Evolutionary conservation across 1,284 basidiomycete genomes (phyloP).

Genomic region (Moesziomyces sp.): DNA sequence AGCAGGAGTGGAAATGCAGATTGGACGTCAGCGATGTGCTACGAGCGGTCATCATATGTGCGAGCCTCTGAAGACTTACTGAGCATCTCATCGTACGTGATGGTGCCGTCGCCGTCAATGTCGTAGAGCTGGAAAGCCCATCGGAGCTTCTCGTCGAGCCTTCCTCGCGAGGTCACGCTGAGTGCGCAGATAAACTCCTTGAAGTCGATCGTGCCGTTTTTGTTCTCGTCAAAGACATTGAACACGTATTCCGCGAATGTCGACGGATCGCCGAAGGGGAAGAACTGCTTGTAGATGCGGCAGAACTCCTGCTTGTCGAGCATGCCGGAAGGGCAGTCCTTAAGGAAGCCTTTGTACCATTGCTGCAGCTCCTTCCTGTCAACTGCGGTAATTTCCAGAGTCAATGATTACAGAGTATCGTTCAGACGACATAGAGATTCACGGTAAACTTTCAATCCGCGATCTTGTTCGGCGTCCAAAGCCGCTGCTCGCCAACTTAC

Average conservation of each 20-base stretch:
- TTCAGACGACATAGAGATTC: neutral
- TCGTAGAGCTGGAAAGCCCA: constrained; percentile 99
- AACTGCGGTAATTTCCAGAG: constrained; percentile 72
- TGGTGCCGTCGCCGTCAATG: constrained; percentile 77
- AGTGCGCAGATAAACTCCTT: constrained; percentile 97
- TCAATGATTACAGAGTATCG: neutral
- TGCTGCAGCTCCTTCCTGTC: constrained; percentile 99
- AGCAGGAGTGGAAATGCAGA: neutral
- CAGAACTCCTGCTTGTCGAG: constrained; percentile 96
- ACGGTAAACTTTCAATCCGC: constrained; percentile 12
- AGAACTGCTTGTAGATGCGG: constrained; percentile 98
- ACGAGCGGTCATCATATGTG: neutral
- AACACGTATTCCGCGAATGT: constrained; percentile 99
- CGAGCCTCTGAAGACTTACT: constrained; percentile 42
- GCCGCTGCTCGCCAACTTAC: constrained; percentile 72
- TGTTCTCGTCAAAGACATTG: constrained; percentile 73
- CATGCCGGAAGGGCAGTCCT: constrained; percentile 96
- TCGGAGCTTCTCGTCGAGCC: constrained; percentile 97
- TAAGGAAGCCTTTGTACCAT: constrained; percentile 99
- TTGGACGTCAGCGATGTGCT: neutral
- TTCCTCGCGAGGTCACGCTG: constrained; percentile 90
- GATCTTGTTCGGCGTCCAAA: constrained; percentile 1
- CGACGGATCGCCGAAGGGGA: constrained; percentile 96
- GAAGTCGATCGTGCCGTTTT: constrained; percentile 66
- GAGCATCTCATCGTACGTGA: constrained; percentile 83